Evolutionary conservation across 2,329 filamentous ascomycete species (phyloP).

Genomic region (Blumeriella jaapii): DNA sequence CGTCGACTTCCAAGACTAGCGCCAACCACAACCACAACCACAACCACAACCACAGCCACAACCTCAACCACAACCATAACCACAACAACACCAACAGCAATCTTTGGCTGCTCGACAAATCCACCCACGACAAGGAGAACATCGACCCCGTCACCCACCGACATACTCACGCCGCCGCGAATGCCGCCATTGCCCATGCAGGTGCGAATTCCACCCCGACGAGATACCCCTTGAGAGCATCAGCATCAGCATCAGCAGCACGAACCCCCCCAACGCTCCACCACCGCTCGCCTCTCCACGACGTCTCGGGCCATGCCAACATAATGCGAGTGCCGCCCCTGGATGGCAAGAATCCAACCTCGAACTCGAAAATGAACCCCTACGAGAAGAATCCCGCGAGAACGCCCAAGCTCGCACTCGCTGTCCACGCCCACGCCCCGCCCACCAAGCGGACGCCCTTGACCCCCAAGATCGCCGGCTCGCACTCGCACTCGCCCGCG

Average conservation of each 20-base stretch:
- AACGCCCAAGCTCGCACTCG: conserved; percentile 57
- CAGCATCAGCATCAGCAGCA: conserved; percentile 7
- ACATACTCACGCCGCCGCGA: too few relatives aligned
- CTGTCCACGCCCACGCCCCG: conserved; percentile 50
- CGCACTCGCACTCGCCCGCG: conserved; percentile 23
- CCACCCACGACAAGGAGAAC: too few relatives aligned
- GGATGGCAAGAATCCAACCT: conserved; percentile 5
- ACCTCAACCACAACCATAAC: conserved; percentile 7
- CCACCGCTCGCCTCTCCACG: conserved; percentile 11
- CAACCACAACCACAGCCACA: neutral
- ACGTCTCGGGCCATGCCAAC: conserved; percentile 18
- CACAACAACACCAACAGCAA: conserved; percentile 7
- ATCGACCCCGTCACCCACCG: too few relatives aligned
- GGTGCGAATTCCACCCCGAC: too few relatives aligned
- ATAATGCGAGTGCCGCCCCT: conserved; percentile 32
- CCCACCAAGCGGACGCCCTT: conserved; percentile 39
- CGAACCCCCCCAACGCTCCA: conserved; percentile 9
- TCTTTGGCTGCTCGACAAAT: neutral
- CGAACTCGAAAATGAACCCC: conserved; percentile 33
- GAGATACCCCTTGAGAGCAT: conserved; percentile 1
- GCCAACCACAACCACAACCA: conserved; percentile 3
- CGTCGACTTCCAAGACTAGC: neutral
- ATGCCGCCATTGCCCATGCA: too few relatives aligned
- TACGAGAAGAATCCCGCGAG: conserved; percentile 40
- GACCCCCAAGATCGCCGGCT: conserved; percentile 44